A percentile compares a stretch with the other conserved stretches of the same genome.
These are phyloP conservation scores for Nicotiana sylvestris DNA, from an alignment of 257 asterid genomes.

Conservation along the genomic window DNA sequence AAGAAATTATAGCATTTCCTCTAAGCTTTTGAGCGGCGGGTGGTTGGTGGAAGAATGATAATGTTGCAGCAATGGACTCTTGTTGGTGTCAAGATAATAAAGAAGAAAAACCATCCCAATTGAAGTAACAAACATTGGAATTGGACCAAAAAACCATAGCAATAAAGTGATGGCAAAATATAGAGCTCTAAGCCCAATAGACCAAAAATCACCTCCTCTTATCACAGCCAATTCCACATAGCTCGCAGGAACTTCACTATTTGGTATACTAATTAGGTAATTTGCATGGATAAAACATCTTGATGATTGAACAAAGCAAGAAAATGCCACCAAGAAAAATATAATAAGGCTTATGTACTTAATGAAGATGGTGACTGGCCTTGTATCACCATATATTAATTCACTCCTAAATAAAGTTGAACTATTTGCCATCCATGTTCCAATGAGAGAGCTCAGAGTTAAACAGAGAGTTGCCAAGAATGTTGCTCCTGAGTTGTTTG, in stretches of 20 bases:
- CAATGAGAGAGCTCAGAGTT: conserved; percentile 41
- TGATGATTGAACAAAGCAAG: conserved; percentile 39
- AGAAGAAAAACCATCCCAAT: conserved; percentile 9
- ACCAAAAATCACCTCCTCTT: conserved; percentile 47
- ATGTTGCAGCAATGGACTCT: background rate
- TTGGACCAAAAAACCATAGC: conserved; percentile 58
- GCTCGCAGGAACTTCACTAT: conserved; percentile 30
- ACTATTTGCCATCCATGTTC: conserved; percentile 51
- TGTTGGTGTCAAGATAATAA: conserved; percentile 9
- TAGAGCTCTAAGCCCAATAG: conserved; percentile 42
- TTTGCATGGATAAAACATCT: conserved; percentile 42
- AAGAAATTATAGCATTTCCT: background rate
- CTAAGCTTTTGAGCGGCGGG: background rate
- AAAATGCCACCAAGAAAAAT: conserved; percentile 45
- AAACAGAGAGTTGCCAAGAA: conserved; percentile 47
- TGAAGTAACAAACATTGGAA: conserved; percentile 25
- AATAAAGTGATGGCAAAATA: conserved; percentile 46
- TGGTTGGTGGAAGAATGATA: background rate
- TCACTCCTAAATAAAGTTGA: conserved; percentile 19
- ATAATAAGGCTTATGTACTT: conserved; percentile 33
- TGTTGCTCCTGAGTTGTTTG: conserved; percentile 33
- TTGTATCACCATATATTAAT: conserved; percentile 41
- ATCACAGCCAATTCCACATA: conserved; percentile 39
- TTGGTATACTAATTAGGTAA: conserved; percentile 49
- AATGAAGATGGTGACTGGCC: conserved; percentile 22